Evolutionary conservation across 768 basidiomycete genomes (phyloP).

Genomic region (Termitomyces sp.): DNA sequence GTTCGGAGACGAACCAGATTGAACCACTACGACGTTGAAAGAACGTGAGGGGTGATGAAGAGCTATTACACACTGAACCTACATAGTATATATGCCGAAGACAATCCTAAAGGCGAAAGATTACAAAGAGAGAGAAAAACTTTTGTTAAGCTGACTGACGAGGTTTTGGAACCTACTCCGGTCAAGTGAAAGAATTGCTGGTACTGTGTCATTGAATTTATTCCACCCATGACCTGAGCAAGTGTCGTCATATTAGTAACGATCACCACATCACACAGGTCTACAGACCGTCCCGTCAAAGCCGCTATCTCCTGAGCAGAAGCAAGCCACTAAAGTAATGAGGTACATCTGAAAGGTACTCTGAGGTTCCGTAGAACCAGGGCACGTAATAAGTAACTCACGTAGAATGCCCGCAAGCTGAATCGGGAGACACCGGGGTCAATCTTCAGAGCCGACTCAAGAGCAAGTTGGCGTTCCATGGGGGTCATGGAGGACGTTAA

Average conservation of each 20-base stretch:
- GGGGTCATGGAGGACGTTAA: conserved; percentile 26
- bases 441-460: conserved; percentile 35
- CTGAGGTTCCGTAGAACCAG: background rate
- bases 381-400: conserved; percentile 7
- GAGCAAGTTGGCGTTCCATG: conserved; percentile 34
- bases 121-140: background rate
- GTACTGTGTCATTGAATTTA: conserved; percentile 48
- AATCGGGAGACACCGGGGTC: conserved; percentile 39
- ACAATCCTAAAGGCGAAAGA: conserved; percentile 32
- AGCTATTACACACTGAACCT: conserved; percentile 8
- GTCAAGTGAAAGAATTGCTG: conserved; percentile 44
- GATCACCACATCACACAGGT: background rate
- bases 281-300: conserved; percentile 48
- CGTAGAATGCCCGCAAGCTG: conserved; percentile 35
- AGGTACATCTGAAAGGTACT: conserved; percentile 34
- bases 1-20: conserved; percentile 25
- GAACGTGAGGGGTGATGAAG: background rate
- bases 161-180: conserved; percentile 39
- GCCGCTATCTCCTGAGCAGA: conserved; percentile 49
- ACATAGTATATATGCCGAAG: conserved; percentile 53
- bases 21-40: conserved; percentile 27
- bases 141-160: conserved; percentile 21
- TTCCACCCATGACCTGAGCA: conserved; percentile 46
- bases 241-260: background rate
- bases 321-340: conserved; percentile 43